phyloP scores from a whole-genome alignment of 768 basidiomycete species.

The Lactifluus rugatus region DNA sequence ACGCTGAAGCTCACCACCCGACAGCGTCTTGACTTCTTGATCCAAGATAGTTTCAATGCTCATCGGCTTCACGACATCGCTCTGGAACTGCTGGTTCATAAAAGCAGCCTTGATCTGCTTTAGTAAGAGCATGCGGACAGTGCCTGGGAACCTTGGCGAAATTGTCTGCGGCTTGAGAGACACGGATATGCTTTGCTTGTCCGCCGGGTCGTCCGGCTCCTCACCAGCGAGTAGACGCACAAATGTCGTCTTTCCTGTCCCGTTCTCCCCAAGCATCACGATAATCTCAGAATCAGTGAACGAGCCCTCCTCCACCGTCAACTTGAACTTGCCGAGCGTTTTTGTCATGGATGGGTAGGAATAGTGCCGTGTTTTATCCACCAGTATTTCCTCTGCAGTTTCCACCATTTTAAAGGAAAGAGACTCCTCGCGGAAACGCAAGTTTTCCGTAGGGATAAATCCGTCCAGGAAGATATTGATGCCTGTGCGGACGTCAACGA shows the following conservation, averaged over 20 bases:
- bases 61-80: constrained; percentile 98
- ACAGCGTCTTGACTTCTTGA: constrained; percentile 95
- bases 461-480: constrained; percentile 99
- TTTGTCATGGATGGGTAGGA: constrained; percentile 95
- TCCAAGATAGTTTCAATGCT: constrained; percentile 89
- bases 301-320: constrained; percentile 78
- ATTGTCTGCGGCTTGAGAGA: constrained; percentile 98
- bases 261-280: constrained; percentile 98
- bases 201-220: constrained; percentile 73
- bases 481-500: constrained; percentile 36
- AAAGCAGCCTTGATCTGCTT: constrained; percentile 93
- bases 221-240: constrained; percentile 93
- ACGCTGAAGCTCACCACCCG: constrained; percentile 96
- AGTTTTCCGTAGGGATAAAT: constrained; percentile 95
- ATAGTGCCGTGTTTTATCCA: constrained; percentile 84
- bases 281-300: constrained; percentile 99
- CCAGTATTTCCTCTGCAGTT: constrained; percentile 80
- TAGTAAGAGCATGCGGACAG: constrained; percentile 88
- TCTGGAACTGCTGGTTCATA: constrained; percentile 99
- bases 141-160: constrained; percentile 94
- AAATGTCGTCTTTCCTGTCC: constrained; percentile 98
- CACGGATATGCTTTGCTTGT: constrained; percentile 75
- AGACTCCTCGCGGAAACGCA: constrained; percentile 94
- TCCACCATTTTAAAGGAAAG: constrained; percentile 97
- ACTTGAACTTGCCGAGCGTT: constrained; percentile 91